Conservation (phyloP, 805 yeast species). For the Candida chauliodis region DNA sequence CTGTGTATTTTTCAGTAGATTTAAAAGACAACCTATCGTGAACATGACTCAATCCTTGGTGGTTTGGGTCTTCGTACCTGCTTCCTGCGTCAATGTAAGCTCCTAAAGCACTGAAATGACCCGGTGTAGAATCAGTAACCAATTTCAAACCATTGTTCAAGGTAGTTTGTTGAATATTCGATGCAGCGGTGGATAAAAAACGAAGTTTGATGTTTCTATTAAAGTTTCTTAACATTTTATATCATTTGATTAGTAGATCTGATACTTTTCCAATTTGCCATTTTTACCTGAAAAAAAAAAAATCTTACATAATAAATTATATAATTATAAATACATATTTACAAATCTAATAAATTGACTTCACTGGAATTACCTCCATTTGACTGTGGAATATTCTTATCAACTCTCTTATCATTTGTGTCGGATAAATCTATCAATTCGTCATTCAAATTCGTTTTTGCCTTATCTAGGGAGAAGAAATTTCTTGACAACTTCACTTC, state of each 20-base stretch:
- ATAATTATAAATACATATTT: neutral
- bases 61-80: slow-evolving; percentile 60
- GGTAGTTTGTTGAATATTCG: slow-evolving; percentile 29
- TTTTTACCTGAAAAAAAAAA: neutral
- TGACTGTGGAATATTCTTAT: too few species aligned
- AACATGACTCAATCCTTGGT: slow-evolving; percentile 77
- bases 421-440: slow-evolving; percentile 8
- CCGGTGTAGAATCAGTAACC: slow-evolving; percentile 81
- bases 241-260: neutral
- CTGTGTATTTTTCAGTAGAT: slow-evolving; percentile 56
- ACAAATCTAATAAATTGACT: slow-evolving; percentile 8
- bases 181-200: neutral
- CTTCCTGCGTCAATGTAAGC: slow-evolving; percentile 89
- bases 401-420: neutral
- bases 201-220: neutral
- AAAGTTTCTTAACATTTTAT: neutral
- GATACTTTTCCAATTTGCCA: neutral
- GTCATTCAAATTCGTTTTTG: slow-evolving; percentile 1
- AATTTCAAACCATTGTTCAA: slow-evolving; percentile 76
- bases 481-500: slow-evolving; percentile 5
- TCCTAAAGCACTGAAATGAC: slow-evolving; percentile 89
- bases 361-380: neutral
- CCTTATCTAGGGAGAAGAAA: slow-evolving; percentile 7
- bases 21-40: slow-evolving; percentile 84
- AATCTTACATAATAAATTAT: slow-evolving; percentile 1